Base-by-base conservation (phyloP, 78 protist genomes). In the Reticulomyxa filosa region DNA sequence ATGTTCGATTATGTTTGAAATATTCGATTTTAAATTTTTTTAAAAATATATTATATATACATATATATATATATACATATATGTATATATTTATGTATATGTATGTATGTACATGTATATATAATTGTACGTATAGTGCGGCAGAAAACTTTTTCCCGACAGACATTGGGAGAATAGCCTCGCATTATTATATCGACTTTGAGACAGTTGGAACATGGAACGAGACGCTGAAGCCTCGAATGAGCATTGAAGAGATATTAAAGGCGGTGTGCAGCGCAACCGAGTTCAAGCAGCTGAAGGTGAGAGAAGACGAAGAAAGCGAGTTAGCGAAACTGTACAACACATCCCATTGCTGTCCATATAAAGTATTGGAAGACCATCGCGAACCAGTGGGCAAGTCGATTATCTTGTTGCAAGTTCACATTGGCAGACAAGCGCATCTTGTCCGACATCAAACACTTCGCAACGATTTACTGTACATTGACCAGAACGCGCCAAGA, bases 331-430 rank as follows among this genome's bases (percentile, higher is more conserved):
- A 72, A 53, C 50, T 88, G 20, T n/a, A n/a, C n/a, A n/a, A n/a
- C n/a, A n/a, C n/a, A n/a, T 88, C 59, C 90, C 89, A n/a, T 69
- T 69, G 22, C 34, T 95, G 86, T 52, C 99, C 98, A 10, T 68
- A 91, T 5, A 96, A 97, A 3, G 74, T 93, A 42, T 68, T 69
- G 67, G 98, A 88, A 57, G 8, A 52, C 57, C 38, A 67, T 11
- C 83, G 77, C 10, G 77, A 83, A 55, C 75, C 82, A 7, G 20
- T 67, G 8, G 89, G 88, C 11, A 84, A 84, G 64, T 61, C 85
- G 64, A 94, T 89, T 61, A 88, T 91, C 11, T 82, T 97, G 22
- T 77, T 97, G 32, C 99, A 97, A 38, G 69, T 95, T 3, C 90
- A 92, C 82, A 90, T 97, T 62, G 76, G 94, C 4, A 74, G 72